phyloP scores from a whole-genome alignment of 192 early-diverging fungal genomes.

The Powellomyces hirtus region DNA sequence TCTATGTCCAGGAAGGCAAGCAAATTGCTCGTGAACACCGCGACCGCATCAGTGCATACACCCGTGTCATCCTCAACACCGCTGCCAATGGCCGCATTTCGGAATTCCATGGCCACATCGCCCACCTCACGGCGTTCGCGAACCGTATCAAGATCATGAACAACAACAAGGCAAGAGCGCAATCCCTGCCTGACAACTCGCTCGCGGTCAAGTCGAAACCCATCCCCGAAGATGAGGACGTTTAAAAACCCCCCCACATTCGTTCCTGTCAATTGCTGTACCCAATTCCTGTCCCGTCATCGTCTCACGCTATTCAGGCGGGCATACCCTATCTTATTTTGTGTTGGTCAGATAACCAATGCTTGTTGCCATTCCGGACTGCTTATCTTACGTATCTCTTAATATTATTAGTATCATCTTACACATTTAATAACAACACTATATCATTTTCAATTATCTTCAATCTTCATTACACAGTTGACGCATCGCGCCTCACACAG shows the following conservation, averaged over 20 bases:
- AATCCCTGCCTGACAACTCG: neutral
- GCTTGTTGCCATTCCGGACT: no score
- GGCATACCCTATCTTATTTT: no score
- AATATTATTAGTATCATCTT: no score
- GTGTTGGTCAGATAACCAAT: no score
- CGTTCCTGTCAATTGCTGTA: neutral
- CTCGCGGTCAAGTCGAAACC: neutral
- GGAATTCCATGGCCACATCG: constrained; percentile 18
- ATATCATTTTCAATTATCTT: no score
- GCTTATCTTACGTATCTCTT: no score
- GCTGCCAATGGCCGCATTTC: constrained; percentile 8
- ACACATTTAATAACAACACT: no score
- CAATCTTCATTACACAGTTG: no score
- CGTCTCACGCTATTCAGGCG: no score
- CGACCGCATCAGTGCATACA: constrained; percentile 4
- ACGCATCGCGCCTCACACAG: no score
- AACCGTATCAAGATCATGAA: constrained; percentile 5
- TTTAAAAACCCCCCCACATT: neutral
- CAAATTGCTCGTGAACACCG: constrained; percentile 12
- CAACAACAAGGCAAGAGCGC: neutral
- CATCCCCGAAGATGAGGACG: neutral
- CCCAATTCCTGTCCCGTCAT: no score
- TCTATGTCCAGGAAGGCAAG: constrained; percentile 20
- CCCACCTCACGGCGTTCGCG: constrained; percentile 7
- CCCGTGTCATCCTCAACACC: constrained; percentile 20